Conservation (phyloP, 805 yeast species). For the Candida dendrica region DNA sequence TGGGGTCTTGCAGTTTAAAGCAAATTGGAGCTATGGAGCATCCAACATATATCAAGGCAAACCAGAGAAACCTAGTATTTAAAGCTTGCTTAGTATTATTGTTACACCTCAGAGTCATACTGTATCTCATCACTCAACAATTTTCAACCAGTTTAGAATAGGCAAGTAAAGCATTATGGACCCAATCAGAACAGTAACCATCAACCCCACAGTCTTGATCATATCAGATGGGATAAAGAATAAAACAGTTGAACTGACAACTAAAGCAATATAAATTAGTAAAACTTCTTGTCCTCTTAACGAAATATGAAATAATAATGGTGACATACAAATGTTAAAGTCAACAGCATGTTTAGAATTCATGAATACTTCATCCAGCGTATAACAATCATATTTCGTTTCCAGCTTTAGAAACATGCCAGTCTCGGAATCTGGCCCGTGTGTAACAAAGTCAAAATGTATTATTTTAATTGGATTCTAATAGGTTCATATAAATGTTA, state of each 20-base stretch:
- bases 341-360: conserved; percentile 1
- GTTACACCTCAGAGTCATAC: no score
- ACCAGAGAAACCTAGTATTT: no score
- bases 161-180: no score
- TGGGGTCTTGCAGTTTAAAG: no score
- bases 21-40: no score
- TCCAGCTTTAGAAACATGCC: conserved; percentile 4
- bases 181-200: background rate
- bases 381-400: conserved; percentile 10
- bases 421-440: conserved; percentile 1
- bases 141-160: background rate
- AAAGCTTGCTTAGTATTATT: no score
- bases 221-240: background rate
- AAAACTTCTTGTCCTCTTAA: background rate
- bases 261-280: background rate
- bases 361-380: conserved; percentile 8
- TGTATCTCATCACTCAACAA: no score
- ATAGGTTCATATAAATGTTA: no score
- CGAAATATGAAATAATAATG: background rate
- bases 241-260: background rate
- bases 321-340: conserved; percentile 3
- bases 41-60: no score
- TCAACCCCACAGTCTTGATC: background rate
- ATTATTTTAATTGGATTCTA: conserved; percentile 12
- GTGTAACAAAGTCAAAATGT: conserved; percentile 5